These are phyloP conservation scores for Cyamopsis tetragonoloba DNA, from an alignment of 306 rosid species.

Conservation along the genomic window DNA sequence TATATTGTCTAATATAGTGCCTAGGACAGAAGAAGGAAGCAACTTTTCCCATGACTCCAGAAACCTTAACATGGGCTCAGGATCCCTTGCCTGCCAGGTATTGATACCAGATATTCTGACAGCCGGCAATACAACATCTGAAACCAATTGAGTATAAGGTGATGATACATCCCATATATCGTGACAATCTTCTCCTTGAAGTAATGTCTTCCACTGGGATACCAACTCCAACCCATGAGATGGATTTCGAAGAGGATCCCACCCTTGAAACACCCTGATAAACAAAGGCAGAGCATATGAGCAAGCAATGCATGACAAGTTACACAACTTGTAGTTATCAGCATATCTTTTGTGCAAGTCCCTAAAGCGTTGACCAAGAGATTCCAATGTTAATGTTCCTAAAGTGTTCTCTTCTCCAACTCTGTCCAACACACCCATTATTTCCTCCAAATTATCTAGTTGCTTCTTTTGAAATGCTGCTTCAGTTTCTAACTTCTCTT, in stretches of 20 bases:
- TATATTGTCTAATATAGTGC: constrained; percentile 58
- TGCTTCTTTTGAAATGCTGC: constrained; percentile 61
- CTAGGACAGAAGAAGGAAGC: constrained; percentile 66
- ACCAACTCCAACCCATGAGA: constrained; percentile 65
- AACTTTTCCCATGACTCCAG: constrained; percentile 79
- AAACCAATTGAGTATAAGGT: constrained; percentile 71
- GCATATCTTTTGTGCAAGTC: constrained; percentile 54
- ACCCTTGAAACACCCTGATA: constrained; percentile 78
- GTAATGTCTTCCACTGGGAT: constrained; percentile 63
- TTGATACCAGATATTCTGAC: constrained; percentile 78
- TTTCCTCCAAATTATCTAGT: constrained; percentile 55
- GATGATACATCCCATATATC: constrained; percentile 75
- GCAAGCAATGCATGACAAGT: constrained; percentile 83
- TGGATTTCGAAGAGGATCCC: constrained; percentile 87
- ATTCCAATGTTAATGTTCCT: constrained; percentile 70
- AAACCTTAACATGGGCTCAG: constrained; percentile 84
- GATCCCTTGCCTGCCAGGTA: constrained; percentile 92
- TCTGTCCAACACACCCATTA: constrained; percentile 47
- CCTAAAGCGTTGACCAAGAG: constrained; percentile 55
- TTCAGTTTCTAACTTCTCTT: constrained; percentile 60
- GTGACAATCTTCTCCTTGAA: constrained; percentile 56
- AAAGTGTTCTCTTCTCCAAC: constrained; percentile 50
- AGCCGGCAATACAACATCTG: constrained; percentile 89
- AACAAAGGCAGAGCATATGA: constrained; percentile 77
- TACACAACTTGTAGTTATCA: constrained; percentile 71